Evolutionary conservation across 1,139 yeast species (phyloP), one percentile per base, ranked within the genome.

Genomic region (Scheffersomyces quercinus): DNA sequence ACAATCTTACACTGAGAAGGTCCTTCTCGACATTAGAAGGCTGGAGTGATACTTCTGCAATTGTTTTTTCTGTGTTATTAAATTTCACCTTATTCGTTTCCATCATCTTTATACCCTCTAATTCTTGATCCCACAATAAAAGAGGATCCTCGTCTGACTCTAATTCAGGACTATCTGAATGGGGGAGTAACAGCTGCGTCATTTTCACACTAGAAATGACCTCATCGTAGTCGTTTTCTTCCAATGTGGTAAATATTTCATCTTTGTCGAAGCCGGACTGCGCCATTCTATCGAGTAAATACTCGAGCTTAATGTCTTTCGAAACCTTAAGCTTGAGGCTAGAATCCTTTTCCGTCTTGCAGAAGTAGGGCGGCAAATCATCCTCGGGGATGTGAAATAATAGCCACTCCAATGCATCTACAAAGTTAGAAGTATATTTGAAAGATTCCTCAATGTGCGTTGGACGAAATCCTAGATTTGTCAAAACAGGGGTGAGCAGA

Each of bases 361-460:
- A 60, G 59, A 77, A 77, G 40, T 77, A 61, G 14, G 63, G 57
- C 0, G 99, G 99, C 36, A 93, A 67, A 58, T 93, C 99, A 58
- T 90, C 98, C 55, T 91, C 97, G 0, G 98, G 98, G 3, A 91
- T 77, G 56, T 91, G 95, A 53, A 91, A 84, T 11, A 91, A 65
- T 16, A 91, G 74, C 88, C 96, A 93, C 41, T 93, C 95, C 31
- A 88, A 65, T 1, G 87, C 78, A 42, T 76, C 80, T 0, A 68
- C 66, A 35, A 84, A 83, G 0, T 75, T 58, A 2, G 64, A 52
- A 3, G 89, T 78, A 55, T 86, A 86, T 31, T 71, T 66, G 42
- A 88, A 67, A 0, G 97, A 82, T 55, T 93, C 98, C 4, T 68
- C 65, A 1, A 86, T 80, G 56, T 91, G 97, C 2, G 77, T 59